phyloP scores from a whole-genome alignment of 169 alveolate genomes.

The Eimeria tenella region DNA sequence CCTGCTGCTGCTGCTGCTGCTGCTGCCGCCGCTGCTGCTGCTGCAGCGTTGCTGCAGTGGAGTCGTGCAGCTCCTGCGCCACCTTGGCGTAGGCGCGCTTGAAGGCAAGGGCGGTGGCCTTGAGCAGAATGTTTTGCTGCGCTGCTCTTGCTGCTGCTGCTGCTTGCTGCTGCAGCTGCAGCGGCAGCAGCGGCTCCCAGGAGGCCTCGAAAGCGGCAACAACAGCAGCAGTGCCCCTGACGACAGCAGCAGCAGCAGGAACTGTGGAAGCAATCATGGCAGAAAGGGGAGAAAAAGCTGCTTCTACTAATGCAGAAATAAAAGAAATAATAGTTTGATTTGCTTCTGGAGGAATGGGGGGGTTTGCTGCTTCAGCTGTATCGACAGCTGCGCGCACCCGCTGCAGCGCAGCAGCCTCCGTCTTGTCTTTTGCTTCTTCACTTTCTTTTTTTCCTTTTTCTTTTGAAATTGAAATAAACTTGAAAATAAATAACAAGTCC shows the following conservation, averaged over 20 bases:
- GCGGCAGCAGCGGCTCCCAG: background rate
- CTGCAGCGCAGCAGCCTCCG: constrained; percentile 20
- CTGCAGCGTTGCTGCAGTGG: constrained; percentile 10
- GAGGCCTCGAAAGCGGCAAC: background rate
- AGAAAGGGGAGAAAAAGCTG: constrained; percentile 5
- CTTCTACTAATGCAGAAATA: background rate
- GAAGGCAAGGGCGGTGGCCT: constrained; percentile 39
- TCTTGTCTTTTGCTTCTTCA: background rate
- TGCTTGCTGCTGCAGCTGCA: constrained; percentile 43
- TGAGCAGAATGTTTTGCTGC: background rate
- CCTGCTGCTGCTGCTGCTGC: constrained; percentile 15
- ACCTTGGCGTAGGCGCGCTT: constrained; percentile 56
- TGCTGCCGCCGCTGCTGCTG: constrained; percentile 52
- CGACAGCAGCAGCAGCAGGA: constrained; percentile 33
- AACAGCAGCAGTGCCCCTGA: background rate
- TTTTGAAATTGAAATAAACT: background rate
- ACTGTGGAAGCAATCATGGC: constrained; percentile 30
- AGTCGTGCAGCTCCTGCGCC: constrained; percentile 32
- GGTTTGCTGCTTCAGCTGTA: constrained; percentile 18
- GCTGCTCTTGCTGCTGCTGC: background rate
- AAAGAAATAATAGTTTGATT: background rate
- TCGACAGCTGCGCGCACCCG: constrained; percentile 4
- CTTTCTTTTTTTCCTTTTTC: too few relatives aligned
- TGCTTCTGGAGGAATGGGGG: background rate
- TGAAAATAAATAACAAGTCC: constrained; percentile 10